Percentiles rank a stretch among this genome's conserved stretches.
Conservation (phyloP, 2,329 filamentous ascomycete genomes). For the Triangularia setosa region DNA sequence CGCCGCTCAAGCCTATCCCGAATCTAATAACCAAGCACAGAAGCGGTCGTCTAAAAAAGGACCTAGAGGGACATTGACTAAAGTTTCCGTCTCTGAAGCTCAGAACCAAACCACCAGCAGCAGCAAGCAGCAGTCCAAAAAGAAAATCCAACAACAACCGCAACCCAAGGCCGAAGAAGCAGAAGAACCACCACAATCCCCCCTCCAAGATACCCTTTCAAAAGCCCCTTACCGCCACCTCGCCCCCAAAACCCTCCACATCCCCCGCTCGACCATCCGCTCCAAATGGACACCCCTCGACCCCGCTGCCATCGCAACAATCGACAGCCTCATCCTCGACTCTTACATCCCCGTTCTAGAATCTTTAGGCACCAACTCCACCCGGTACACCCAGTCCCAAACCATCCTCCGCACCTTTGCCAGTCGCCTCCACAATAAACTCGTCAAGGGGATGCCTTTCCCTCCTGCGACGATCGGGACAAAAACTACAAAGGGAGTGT, state of each 20-base stretch:
- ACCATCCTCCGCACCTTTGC: constrained; percentile 53
- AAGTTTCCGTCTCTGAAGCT: constrained; percentile 20
- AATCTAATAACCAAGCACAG: background rate
- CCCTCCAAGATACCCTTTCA: constrained; percentile 17
- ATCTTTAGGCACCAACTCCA: constrained; percentile 46
- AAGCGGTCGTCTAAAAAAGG: background rate
- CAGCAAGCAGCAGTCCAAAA: constrained; percentile 8
- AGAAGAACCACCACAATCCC: background rate
- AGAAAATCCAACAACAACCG: background rate
- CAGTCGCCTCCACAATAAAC: constrained; percentile 53
- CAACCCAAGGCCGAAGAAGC: background rate
- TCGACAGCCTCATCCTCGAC: constrained; percentile 54
- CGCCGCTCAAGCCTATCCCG: constrained; percentile 6
- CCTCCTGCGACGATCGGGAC: constrained; percentile 45
- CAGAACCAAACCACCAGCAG: constrained; percentile 14
- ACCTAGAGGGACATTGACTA: constrained; percentile 20
- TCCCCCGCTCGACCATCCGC: constrained; percentile 63
- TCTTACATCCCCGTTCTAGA: constrained; percentile 60
- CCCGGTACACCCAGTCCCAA: constrained; percentile 50
- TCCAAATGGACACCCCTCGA: constrained; percentile 63
- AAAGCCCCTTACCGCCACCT: constrained; percentile 45
- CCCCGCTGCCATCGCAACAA: constrained; percentile 49
- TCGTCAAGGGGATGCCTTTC: constrained; percentile 61
- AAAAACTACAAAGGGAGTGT: constrained; percentile 29
- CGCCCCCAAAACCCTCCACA: constrained; percentile 45